Conservation (phyloP, 306 rosid species). For the Cicer yamashitae region DNA sequence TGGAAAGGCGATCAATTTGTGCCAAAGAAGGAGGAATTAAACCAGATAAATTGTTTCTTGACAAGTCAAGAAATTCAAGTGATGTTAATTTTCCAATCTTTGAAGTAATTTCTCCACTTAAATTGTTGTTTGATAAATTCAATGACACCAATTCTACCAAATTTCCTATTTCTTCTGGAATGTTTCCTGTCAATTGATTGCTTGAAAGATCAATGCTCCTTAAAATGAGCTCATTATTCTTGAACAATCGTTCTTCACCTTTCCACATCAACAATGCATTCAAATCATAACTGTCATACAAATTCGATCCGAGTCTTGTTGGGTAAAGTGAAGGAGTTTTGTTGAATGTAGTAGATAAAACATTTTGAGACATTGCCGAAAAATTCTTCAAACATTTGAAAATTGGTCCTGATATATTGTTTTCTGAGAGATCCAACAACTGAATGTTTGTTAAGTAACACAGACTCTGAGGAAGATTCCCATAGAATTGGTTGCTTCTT, state of each 20-base stretch:
- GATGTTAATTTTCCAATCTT: no score
- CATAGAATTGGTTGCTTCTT: neutral
- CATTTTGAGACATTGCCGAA: neutral
- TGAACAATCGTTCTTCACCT: neutral
- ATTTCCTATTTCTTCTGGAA: slow-evolving; percentile 18
- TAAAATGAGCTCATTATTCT: neutral
- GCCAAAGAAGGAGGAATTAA: slow-evolving; percentile 6
- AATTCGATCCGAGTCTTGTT: no score
- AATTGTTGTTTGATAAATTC: no score
- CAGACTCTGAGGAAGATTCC: neutral
- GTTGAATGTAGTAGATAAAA: rapidly evolving
- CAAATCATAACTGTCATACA: neutral
- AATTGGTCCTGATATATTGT: neutral
- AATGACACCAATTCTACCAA: neutral
- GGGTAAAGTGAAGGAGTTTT: neutral
- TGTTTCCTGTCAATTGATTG: slow-evolving; percentile 6
- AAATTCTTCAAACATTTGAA: slow-evolving; percentile 23
- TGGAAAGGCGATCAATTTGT: neutral
- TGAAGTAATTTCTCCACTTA: no score
- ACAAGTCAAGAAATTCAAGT: slow-evolving; percentile 1
- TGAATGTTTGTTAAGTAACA: neutral
- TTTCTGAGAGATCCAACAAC: slow-evolving; percentile 25
- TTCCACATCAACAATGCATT: slow-evolving; percentile 24
- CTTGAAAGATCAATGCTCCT: slow-evolving; percentile 25
- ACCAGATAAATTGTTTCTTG: slow-evolving; percentile 1